Evolutionary conservation across 345 rosid genomes (phyloP).

Genomic region (Draba incana): DNA sequence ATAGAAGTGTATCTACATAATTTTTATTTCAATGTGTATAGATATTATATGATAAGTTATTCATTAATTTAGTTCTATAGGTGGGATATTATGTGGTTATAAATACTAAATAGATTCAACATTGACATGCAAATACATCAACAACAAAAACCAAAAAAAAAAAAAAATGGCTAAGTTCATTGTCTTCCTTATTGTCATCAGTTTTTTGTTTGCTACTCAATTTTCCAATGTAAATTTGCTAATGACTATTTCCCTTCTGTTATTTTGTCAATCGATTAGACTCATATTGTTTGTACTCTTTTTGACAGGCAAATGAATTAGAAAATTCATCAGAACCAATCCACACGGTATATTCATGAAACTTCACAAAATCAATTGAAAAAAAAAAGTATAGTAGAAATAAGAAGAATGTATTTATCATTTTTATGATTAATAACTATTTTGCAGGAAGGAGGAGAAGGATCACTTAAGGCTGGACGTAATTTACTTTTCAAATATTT

Average conservation of each 20-base stretch:
- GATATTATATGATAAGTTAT: too few species aligned
- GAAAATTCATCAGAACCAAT: not conserved
- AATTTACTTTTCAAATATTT: not conserved
- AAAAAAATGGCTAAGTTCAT: constrained; percentile 15
- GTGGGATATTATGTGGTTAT: not conserved
- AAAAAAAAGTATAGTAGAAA: not conserved
- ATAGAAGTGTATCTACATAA: too few species aligned
- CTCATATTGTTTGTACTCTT: not conserved
- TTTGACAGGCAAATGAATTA: constrained; percentile 9
- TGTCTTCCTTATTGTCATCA: not conserved
- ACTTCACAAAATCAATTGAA: not conserved
- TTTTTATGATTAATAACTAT: not conserved
- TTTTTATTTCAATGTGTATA: too few species aligned
- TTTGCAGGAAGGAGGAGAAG: constrained; percentile 21
- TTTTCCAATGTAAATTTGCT: constrained; percentile 12
- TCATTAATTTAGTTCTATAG: not conserved
- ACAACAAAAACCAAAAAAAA: not conserved
- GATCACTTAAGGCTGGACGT: constrained; percentile 5
- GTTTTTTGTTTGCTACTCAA: constrained; percentile 21
- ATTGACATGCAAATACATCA: not conserved
- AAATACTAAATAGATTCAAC: constrained; percentile 3
- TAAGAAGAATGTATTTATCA: not conserved
- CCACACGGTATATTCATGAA: constrained; percentile 14
- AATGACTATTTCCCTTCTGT: not conserved
- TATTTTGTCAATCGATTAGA: not conserved